phyloP scores from a whole-genome alignment of 2,329 filamentous ascomycete species.

The Aspergillus transmontanensis region DNA sequence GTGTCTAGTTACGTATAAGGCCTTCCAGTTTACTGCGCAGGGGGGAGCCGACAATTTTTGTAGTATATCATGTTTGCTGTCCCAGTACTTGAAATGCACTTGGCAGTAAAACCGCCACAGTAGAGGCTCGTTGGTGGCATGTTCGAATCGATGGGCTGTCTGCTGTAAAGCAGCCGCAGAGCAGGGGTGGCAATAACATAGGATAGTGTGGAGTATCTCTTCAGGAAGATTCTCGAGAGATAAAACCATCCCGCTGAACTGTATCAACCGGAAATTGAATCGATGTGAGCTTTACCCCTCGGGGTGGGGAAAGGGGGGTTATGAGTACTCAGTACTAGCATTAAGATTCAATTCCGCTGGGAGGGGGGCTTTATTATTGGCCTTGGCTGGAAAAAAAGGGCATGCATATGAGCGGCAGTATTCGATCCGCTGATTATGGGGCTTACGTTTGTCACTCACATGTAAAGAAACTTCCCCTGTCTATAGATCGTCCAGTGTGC shows the following conservation, averaged over 20 bases:
- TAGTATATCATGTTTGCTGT: conserved; percentile 62
- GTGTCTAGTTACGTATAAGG: conserved; percentile 62
- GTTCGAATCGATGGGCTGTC: conserved; percentile 65
- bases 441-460: background rate
- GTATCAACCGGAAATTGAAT: background rate
- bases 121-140: conserved; percentile 69
- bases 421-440: background rate
- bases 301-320: background rate
- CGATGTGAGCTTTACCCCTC: background rate
- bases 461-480: background rate
- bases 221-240: conserved; percentile 63
- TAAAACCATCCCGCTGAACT: conserved; percentile 33
- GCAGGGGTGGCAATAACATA: conserved; percentile 61
- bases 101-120: conserved; percentile 80
- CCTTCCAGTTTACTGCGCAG: conserved; percentile 72
- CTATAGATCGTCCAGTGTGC: background rate
- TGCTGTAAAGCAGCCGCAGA: conserved; percentile 57
- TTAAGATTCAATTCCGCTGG: background rate
- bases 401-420: background rate
- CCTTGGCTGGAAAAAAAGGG: background rate
- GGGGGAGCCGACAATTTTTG: conserved; percentile 58
- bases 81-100: conserved; percentile 73
- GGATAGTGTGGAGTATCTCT: conserved; percentile 80
- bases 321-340: background rate
- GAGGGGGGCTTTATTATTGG: background rate